Percentiles rank a stretch among this genome's conserved stretches.
Evolutionary conservation across 1,139 yeast genomes (phyloP).

Genomic region (Tardiomyces blankii): DNA sequence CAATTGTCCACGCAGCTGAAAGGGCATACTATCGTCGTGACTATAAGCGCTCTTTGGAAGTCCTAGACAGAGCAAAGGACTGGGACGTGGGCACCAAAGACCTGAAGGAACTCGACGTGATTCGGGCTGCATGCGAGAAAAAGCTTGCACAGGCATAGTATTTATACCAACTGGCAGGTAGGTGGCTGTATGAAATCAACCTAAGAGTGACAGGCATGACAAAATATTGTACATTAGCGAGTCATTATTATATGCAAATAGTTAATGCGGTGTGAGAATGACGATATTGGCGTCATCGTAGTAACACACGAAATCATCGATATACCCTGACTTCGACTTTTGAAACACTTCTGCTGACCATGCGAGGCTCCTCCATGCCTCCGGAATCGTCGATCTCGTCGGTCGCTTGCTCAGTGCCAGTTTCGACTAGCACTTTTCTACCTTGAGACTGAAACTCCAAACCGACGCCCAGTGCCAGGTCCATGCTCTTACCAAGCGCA

Average conservation of each 20-base stretch:
- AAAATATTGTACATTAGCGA: too few species aligned
- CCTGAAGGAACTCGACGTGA: constrained; percentile 3
- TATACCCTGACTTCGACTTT: background rate
- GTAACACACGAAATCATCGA: background rate
- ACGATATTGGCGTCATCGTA: too few species aligned
- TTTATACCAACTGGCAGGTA: too few species aligned
- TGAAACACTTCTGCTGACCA: constrained; percentile 12
- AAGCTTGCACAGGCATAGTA: background rate
- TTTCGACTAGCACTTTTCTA: constrained; percentile 11
- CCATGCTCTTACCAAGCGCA: constrained; percentile 25
- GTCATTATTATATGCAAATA: too few species aligned
- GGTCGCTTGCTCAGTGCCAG: constrained; percentile 12
- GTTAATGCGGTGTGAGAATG: too few species aligned
- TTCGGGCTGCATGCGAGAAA: background rate
- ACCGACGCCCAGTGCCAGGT: constrained; percentile 20
- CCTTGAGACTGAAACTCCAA: constrained; percentile 18
- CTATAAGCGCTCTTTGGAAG: constrained; percentile 17
- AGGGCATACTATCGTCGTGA: constrained; percentile 22
- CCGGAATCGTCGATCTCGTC: constrained; percentile 14
- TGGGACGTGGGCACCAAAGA: constrained; percentile 7
- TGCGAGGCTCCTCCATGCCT: constrained; percentile 6
- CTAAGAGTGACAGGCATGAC: too few species aligned
- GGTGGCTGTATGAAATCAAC: background rate
- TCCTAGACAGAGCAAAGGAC: constrained; percentile 10
- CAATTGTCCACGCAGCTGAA: constrained; percentile 24